Evolutionary conservation across 2,329 filamentous ascomycete genomes (phyloP).

Genomic region (Leptographium wingfieldii): DNA sequence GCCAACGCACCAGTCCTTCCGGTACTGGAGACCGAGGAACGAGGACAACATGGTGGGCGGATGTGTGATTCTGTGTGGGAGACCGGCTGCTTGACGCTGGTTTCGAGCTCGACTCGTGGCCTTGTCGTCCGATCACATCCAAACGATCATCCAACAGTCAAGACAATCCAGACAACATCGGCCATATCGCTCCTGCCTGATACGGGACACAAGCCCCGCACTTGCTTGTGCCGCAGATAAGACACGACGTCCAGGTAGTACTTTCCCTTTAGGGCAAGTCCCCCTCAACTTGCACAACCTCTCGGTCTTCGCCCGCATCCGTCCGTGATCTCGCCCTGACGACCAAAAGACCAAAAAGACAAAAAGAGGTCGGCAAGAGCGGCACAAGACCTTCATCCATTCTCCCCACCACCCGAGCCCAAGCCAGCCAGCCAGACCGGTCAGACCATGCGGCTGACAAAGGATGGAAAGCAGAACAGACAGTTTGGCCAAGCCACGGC

Average conservation of each 20-base stretch:
- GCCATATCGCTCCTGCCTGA: no score
- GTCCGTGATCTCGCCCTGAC: not conserved
- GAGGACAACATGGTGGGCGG: conserved; percentile 4
- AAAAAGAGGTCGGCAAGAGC: not conserved
- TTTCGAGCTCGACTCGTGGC: not conserved
- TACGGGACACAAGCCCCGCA: no score
- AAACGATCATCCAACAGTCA: no score
- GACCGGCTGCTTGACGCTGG: no score
- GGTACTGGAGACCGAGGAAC: conserved; percentile 10
- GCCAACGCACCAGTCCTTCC: conserved; percentile 9
- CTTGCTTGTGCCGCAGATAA: not conserved
- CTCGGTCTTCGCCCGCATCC: not conserved
- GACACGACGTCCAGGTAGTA: not conserved
- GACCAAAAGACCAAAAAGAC: no score
- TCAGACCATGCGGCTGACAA: not conserved
- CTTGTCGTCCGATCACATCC: no score
- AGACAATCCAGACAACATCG: no score
- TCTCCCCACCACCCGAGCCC: no score
- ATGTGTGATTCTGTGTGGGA: not conserved
- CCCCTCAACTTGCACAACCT: not conserved
- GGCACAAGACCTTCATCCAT: not conserved
- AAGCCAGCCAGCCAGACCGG: no score
- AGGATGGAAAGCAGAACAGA: not conserved
- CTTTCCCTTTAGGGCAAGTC: not conserved
- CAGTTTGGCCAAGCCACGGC: no score